These are phyloP conservation scores for Neoboletus subvelutipes DNA, from an alignment of 768 basidiomycete genomes.

Conservation along the genomic window DNA sequence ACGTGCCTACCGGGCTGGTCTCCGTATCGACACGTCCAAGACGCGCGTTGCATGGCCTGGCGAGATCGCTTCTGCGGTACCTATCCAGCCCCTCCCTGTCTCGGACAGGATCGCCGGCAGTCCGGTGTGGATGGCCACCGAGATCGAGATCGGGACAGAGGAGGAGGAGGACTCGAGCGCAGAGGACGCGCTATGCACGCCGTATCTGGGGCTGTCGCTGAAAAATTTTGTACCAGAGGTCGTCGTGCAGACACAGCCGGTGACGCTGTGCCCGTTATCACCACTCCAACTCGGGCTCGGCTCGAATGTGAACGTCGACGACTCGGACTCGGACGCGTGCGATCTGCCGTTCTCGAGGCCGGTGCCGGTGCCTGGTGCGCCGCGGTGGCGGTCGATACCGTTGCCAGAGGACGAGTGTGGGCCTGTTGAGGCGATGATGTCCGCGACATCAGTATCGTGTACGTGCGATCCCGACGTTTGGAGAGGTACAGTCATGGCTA, in stretches of 20 bases:
- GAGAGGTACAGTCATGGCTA: background rate
- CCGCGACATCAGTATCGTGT: background rate
- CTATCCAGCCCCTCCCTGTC: background rate
- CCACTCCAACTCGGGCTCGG: slow-evolving; percentile 6
- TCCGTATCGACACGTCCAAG: slow-evolving; percentile 42
- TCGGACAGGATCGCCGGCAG: background rate
- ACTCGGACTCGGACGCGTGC: slow-evolving; percentile 1
- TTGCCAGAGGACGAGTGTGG: slow-evolving; percentile 19
- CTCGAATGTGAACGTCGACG: background rate
- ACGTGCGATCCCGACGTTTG: background rate
- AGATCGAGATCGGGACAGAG: background rate
- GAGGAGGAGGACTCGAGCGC: background rate
- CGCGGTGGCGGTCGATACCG: slow-evolving; percentile 16
- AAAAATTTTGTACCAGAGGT: background rate
- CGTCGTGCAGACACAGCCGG: background rate
- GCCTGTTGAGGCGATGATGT: background rate
- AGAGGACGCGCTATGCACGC: background rate
- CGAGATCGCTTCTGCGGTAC: too few relatives aligned
- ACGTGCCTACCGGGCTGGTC: slow-evolving; percentile 45
- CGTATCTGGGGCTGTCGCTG: background rate
- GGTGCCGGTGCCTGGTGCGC: slow-evolving; percentile 28
- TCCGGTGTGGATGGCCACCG: background rate
- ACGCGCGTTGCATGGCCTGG: slow-evolving; percentile 40
- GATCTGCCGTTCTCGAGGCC: background rate
- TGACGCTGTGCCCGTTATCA: background rate